phyloP scores from a whole-genome alignment of 1,284 basidiomycete genomes.

The Ganoderma resinaceum region DNA sequence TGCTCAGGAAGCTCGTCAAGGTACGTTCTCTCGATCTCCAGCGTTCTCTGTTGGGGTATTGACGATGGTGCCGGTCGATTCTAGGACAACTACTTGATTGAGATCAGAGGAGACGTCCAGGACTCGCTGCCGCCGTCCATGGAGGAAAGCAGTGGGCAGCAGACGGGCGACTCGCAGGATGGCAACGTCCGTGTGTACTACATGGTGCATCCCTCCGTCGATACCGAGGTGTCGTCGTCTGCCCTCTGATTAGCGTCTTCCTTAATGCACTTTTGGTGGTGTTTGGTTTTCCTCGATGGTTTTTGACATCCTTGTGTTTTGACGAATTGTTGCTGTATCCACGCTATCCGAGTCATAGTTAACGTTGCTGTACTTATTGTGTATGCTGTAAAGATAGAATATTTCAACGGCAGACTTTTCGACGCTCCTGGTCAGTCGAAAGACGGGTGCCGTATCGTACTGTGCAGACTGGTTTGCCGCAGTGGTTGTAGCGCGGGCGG shows the following conservation, averaged over 20 bases:
- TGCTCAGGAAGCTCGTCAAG: slow-evolving; percentile 90
- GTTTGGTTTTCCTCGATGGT: slow-evolving; percentile 6
- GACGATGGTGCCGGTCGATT: not conserved
- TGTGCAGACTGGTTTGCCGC: too few species aligned
- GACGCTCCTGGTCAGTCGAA: not conserved
- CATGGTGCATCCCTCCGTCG: slow-evolving; percentile 84
- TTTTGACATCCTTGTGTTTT: slow-evolving; percentile 9
- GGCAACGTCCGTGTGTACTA: slow-evolving; percentile 76
- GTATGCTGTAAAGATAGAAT: slow-evolving; percentile 19
- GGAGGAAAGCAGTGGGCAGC: slow-evolving; percentile 61
- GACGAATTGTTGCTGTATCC: slow-evolving; percentile 23
- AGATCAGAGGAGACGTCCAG: slow-evolving; percentile 83
- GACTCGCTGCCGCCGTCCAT: slow-evolving; percentile 73
- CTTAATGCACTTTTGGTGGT: not conserved
- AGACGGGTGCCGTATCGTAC: too few species aligned
- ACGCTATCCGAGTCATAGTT: slow-evolving; percentile 18
- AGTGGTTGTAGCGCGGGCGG: too few species aligned
- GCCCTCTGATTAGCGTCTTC: slow-evolving; percentile 19
- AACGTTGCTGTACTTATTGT: slow-evolving; percentile 14
- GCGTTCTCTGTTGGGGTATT: not conserved
- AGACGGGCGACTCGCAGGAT: slow-evolving; percentile 53
- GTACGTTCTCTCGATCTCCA: slow-evolving; percentile 40
- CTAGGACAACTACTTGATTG: slow-evolving; percentile 88
- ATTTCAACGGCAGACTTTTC: not conserved
- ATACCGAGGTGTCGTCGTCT: slow-evolving; percentile 62